Percentiles rank a stretch among this genome's conserved stretches.
Evolutionary conservation across 2,329 filamentous ascomycete species (phyloP).

Genomic region (Chalaropsis ovoidea): DNA sequence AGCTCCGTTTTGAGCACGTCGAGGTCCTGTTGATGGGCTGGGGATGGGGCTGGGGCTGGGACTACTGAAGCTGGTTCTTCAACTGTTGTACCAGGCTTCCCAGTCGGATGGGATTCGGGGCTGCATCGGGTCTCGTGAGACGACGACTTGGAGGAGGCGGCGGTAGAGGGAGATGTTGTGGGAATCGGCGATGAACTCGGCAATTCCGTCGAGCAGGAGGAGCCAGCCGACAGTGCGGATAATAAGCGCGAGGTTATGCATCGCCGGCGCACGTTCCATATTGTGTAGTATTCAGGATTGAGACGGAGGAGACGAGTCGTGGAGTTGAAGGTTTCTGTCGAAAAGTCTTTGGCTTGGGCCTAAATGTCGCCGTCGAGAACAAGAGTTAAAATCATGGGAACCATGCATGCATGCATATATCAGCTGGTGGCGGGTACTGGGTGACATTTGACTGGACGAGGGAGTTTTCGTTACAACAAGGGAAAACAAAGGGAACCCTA

Average conservation of each 20-base stretch:
- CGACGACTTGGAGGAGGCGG: slow-evolving; percentile 46
- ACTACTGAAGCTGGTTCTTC: slow-evolving; percentile 31
- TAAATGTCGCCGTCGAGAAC: slow-evolving; percentile 23
- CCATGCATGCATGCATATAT: slow-evolving; percentile 1
- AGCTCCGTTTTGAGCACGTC: slow-evolving; percentile 63
- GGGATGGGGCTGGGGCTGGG: slow-evolving; percentile 14
- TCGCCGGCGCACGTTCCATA: slow-evolving; percentile 79
- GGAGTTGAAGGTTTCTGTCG: slow-evolving; percentile 50
- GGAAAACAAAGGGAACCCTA: not conserved
- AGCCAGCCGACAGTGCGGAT: slow-evolving; percentile 43
- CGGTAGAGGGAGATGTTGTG: slow-evolving; percentile 54
- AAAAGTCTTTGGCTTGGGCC: slow-evolving; percentile 40
- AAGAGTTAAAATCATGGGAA: slow-evolving; percentile 16
- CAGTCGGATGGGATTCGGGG: slow-evolving; percentile 40
- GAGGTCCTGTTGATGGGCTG: slow-evolving; percentile 29
- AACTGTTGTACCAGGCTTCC: slow-evolving; percentile 48
- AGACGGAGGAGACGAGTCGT: slow-evolving; percentile 62
- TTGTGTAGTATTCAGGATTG: slow-evolving; percentile 83
- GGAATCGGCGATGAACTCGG: slow-evolving; percentile 44
- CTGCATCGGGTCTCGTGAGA: slow-evolving; percentile 43
- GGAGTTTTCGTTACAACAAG: not conserved
- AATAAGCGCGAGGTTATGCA: slow-evolving; percentile 52
- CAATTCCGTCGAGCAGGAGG: slow-evolving; percentile 45
- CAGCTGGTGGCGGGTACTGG: not conserved
- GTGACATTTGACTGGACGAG: not conserved